Evolutionary conservation across 176 grass and related monocot species (phyloP), one percentile per base, ranked within the genome.

Genomic region (Rhynchospora breviuscula): DNA sequence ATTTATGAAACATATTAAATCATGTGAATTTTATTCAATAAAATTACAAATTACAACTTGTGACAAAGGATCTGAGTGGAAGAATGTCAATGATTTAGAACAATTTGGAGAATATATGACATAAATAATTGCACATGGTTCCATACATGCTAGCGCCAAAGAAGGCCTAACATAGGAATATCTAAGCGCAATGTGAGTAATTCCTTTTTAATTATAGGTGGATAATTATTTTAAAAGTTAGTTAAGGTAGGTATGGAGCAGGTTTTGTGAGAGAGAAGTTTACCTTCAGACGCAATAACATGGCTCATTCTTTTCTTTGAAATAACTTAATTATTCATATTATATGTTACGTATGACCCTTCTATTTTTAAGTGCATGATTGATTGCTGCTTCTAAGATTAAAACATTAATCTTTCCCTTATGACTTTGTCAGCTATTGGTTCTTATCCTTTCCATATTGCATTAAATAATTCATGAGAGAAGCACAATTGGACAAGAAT

Each of bases 221-320:
- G 47, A 65, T 67, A 51, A 82, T 65, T 82, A 82, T 45, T 82
- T 67, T 53, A 51, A 66, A 82, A 53, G 60, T 63, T 82, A 65
- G 80, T 82, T 82, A 82, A 82, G 44, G 62, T 63, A 26, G 80
- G 80, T 82, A 22, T 23, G 29, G 80, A 82, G 80, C 80, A 82
- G 80, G 80, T 82, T 29, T 26, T 53, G 0, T 17, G 21, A 17
- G 79, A 26, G 66, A 82, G 80, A 65, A 67, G 43, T 82, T 67
- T 67, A 66, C 19, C 61, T 82, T 82, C 46, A 67, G 60, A 82
- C 61, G 63, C 43, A 82, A 81, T 63, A 81, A 81, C 19, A 61
- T 63, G 54, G 31, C 19, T 81, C 9, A 56, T 33, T 63, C 13
- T 82, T 75, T 22, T 51, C 45, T 75, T 6, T 6, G 12, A 21